Evolutionary conservation across 305 asterid species (phyloP), one percentile per base, ranked within the genome.

Genomic region (Solanum hybrid): DNA sequence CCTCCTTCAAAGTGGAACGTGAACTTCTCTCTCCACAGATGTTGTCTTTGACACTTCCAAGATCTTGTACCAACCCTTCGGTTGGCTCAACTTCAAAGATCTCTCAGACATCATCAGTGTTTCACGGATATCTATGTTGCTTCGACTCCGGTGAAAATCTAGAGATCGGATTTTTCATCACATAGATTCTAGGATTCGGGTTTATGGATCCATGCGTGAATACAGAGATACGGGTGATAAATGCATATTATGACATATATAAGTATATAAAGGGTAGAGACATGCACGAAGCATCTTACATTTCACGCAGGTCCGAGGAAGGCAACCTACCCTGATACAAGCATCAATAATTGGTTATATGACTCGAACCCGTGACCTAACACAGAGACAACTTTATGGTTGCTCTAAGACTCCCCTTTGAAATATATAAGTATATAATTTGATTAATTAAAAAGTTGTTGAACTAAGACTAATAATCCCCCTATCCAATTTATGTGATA

Each of bases 61-160:
- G 75, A 97, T 97, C 94, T 96, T 97, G 96, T 97, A 97, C 98
- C 98, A 97, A 91, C 97, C 99, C 94, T 97, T 97, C 88, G 96
- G 93, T 89, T 96, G 95, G 94, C 98, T 97, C 94, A 97, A 37
- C 93, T 97, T 97, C 91, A 97, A 89, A 31, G 98, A 86, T 92
- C 91, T 95, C 93, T 97, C 98, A 14, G 99, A 99, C 92, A 92
- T 96, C 95, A 92, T 93, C 90, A 95, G 89, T 79, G 93, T 89
- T 93, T 96, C 98, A 18, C 95, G 97, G 73, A 97, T 90, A 76
- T 75, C 39, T 75, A 31, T 75, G 81, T 75, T 31, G 81, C 81
- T 75, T 31, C 24, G 4, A 75, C 81, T 31, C 1, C 1, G 0
- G 3, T 16, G 11, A 20, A 75, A 31, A 75, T 75, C 81, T 75